Evolutionary conservation across 129 eudicot genomes (phyloP).

Genomic region (Artemisia annua): DNA sequence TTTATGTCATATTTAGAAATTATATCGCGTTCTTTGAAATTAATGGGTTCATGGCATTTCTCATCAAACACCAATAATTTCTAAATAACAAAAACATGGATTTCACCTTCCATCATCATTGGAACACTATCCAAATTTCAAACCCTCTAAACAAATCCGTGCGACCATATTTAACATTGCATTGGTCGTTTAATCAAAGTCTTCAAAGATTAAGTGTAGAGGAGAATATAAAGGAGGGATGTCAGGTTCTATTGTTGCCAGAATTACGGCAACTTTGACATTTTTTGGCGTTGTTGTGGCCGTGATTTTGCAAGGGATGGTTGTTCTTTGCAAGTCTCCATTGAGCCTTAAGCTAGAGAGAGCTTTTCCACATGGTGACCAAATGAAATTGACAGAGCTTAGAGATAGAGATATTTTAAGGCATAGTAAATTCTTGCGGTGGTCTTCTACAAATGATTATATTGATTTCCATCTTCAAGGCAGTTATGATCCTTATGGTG

Average conservation of each 20-base stretch:
- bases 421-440: slow-evolving; percentile 65
- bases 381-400: slow-evolving; percentile 67
- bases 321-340: slow-evolving; percentile 40
- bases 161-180: neutral
- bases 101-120: slow-evolving; percentile 31
- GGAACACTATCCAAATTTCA: neutral
- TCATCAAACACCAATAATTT: slow-evolving; percentile 31
- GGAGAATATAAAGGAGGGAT: slow-evolving; percentile 15
- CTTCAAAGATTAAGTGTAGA: slow-evolving; percentile 17
- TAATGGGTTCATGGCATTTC: slow-evolving; percentile 21
- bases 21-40: slow-evolving; percentile 2
- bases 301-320: slow-evolving; percentile 33
- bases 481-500: slow-evolving; percentile 79
- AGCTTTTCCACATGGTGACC: slow-evolving; percentile 59
- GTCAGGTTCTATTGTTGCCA: slow-evolving; percentile 27
- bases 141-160: neutral
- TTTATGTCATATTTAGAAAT: slow-evolving; percentile 16
- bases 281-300: slow-evolving; percentile 26
- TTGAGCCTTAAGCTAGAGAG: slow-evolving; percentile 60
- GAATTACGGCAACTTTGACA: slow-evolving; percentile 20
- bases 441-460: slow-evolving; percentile 36
- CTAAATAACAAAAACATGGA: slow-evolving; percentile 19
- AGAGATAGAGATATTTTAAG: slow-evolving; percentile 58
- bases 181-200: slow-evolving; percentile 22
- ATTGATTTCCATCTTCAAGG: slow-evolving; percentile 74